Conservation (phyloP, 345 rosid species). For the Punica granatum region DNA sequence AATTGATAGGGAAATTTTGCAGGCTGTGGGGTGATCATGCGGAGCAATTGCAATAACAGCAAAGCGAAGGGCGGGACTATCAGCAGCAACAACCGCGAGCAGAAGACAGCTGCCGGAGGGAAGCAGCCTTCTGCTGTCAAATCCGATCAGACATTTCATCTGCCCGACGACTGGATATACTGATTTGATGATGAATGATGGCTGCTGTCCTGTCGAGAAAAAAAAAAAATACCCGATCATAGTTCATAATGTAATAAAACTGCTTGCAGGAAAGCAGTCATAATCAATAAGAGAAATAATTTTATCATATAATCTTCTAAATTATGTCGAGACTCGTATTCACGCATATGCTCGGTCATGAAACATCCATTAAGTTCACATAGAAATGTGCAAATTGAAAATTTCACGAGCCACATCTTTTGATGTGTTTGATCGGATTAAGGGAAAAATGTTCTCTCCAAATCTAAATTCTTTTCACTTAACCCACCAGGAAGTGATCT, state of each 20-base stretch:
- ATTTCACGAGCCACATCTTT: too few species aligned
- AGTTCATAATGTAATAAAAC: neutral
- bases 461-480: too few species aligned
- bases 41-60: neutral
- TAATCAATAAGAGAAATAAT: neutral
- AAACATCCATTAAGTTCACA: too few species aligned
- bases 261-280: neutral
- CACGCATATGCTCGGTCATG: too few species aligned
- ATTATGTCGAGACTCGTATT: too few species aligned
- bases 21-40: neutral
- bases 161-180: conserved; percentile 12
- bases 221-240: neutral
- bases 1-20: neutral
- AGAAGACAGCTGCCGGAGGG: neutral
- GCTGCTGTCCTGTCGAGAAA: neutral
- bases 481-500: too few species aligned
- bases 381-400: too few species aligned
- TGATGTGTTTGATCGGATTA: too few species aligned
- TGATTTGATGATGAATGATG: neutral
- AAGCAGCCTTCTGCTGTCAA: neutral
- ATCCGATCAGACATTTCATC: neutral
- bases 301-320: too few species aligned
- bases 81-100: neutral
- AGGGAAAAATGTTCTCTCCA: too few species aligned
- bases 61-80: neutral